Conservation (phyloP, 2,329 filamentous ascomycete genomes). For the Penicillium sp. region DNA sequence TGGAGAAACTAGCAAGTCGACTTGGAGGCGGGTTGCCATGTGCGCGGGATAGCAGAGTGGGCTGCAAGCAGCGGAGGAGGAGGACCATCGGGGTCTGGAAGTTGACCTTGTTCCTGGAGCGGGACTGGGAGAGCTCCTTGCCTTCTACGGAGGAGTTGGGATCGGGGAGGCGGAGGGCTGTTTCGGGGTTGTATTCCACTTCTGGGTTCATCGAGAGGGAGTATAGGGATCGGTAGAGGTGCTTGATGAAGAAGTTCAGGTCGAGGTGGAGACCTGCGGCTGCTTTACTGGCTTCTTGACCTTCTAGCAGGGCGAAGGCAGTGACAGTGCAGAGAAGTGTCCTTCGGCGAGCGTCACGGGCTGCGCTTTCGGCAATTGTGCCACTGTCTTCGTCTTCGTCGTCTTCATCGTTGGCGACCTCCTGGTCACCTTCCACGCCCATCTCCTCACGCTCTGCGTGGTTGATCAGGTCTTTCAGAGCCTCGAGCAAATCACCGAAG, state of each 20-base stretch:
- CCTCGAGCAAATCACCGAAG: slow-evolving; percentile 91
- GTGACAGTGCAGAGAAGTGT: slow-evolving; percentile 89
- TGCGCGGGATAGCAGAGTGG: slow-evolving; percentile 68
- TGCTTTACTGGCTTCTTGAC: slow-evolving; percentile 82
- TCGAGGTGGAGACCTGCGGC: slow-evolving; percentile 76
- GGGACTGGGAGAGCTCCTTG: slow-evolving; percentile 31
- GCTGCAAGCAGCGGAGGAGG: slow-evolving; percentile 74
- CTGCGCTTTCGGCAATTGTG: slow-evolving; percentile 43
- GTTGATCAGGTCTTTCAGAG: slow-evolving; percentile 81
- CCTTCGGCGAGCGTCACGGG: slow-evolving; percentile 72
- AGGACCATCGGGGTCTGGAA: slow-evolving; percentile 90
- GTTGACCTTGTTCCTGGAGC: slow-evolving; percentile 66
- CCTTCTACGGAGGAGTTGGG: slow-evolving; percentile 44
- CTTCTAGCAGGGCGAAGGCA: slow-evolving; percentile 88
- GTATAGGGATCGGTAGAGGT: slow-evolving; percentile 80
- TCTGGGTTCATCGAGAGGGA: slow-evolving; percentile 71
- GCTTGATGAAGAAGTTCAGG: slow-evolving; percentile 86
- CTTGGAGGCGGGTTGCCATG: slow-evolving; percentile 68
- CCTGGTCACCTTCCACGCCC: slow-evolving; percentile 42
- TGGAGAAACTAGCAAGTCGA: slow-evolving; percentile 82
- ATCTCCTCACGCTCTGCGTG: slow-evolving; percentile 51
- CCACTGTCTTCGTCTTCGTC: slow-evolving; percentile 36
- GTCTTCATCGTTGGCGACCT: slow-evolving; percentile 22
- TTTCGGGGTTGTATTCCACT: slow-evolving; percentile 67
- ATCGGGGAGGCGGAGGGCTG: slow-evolving; percentile 62